Conservation (phyloP, 1,139 yeast species). For the Hansenula sp. region DNA sequence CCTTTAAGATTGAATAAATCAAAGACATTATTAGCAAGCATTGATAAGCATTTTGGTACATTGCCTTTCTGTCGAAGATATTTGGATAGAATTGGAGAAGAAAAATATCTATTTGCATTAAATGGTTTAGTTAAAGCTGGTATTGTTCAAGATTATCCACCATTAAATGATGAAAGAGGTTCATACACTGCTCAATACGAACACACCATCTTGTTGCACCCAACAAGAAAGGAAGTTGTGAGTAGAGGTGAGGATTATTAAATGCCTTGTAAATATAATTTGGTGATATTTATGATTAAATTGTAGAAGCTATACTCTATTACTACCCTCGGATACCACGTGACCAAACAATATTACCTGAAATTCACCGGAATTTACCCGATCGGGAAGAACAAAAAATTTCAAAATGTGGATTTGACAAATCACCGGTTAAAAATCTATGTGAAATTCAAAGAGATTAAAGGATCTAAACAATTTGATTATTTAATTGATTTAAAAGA, state of each 20-base stretch:
- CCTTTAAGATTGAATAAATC: constrained; percentile 63
- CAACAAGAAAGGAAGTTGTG: constrained; percentile 89
- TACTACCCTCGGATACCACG: too few relatives aligned
- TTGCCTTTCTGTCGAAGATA: constrained; percentile 96
- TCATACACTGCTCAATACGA: constrained; percentile 95
- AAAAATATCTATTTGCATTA: constrained; percentile 84
- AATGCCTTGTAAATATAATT: too few relatives aligned
- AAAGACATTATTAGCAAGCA: constrained; percentile 57
- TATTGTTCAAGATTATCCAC: constrained; percentile 91
- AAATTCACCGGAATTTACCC: too few relatives aligned
- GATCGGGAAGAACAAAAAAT: too few relatives aligned
- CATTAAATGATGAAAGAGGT: constrained; percentile 80
- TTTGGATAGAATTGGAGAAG: constrained; percentile 87
- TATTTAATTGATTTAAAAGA: too few relatives aligned
- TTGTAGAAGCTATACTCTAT: too few relatives aligned
- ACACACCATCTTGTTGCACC: constrained; percentile 87
- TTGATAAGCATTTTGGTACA: constrained; percentile 83
- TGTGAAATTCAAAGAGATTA: background rate
- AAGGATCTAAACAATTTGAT: too few relatives aligned
- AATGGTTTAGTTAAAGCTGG: constrained; percentile 85
- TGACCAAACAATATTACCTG: too few relatives aligned
- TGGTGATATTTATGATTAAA: too few relatives aligned
- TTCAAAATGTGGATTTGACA: background rate
- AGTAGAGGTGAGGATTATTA: constrained; percentile 88
- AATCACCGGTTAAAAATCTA: background rate